Evolutionary conservation across 345 rosid species (phyloP), one percentile per base, ranked within the genome.

Genomic region (Gossypium sturtianum): DNA sequence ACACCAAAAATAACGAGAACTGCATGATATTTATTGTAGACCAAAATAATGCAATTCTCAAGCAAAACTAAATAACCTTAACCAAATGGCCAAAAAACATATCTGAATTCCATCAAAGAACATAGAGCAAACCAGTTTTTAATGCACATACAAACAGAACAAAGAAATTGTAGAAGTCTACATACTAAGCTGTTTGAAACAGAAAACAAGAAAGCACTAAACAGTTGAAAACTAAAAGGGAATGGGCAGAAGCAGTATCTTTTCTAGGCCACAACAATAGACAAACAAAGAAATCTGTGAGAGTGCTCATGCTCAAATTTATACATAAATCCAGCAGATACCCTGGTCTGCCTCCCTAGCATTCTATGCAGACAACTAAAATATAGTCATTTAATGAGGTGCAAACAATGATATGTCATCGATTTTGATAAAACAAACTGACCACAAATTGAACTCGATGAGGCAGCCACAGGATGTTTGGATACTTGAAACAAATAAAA

Each of bases 371-470:
- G 54, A 49, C 58, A 51, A 69, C 44, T 49, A 17, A 51, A 69
- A 49, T 49, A 16, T 49, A 51, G 59, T 27, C 2, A n/a, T 49
- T 16, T 11, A 27, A 49, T 49, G 44, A 66, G 71, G 54, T 49
- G 72, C 57, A 23, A 72, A 59, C 29, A 22, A 59, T 59, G 9
- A 58, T 57, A 15, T 20, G 13, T 13, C 71, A 63, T 19, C 23
- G 44, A 74, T 41, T 25, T 71, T 61, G 72, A 63, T 19, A 38
- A n/a, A 79, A 62, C 15, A 65, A n/a, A 44, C n/a, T 19, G 1
- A 29, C 22, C 16, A 27, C 13, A 68, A 52, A 41, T 10, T 29
- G 27, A 12, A 22, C 11, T 53, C 19, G 0, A 51, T 10, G 44
- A 70, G n/a, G 51, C 49, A 54, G 7, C 47, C 25, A 34, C 63